Conservation (phyloP, 306 rosid genomes). For the Rosa lucieae region DNA sequence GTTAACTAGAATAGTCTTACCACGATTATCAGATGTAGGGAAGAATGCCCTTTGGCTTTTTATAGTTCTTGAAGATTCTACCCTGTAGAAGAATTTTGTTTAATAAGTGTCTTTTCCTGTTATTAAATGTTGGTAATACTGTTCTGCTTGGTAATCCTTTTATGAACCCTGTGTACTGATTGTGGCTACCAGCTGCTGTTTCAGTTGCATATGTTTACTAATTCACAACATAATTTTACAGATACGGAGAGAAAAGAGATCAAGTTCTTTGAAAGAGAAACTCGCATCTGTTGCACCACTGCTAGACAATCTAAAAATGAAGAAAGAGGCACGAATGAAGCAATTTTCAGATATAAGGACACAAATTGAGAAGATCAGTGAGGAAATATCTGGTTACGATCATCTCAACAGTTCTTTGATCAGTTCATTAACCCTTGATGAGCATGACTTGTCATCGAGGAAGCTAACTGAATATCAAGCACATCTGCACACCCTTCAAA, state of each 20-base stretch:
- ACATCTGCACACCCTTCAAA: constrained; percentile 74
- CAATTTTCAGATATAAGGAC: constrained; percentile 70
- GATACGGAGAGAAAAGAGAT: constrained; percentile 71
- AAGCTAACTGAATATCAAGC: constrained; percentile 82
- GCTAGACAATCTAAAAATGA: constrained; percentile 70
- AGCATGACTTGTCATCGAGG: constrained; percentile 77
- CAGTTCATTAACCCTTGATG: constrained; percentile 43
- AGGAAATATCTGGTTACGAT: constrained; percentile 73
- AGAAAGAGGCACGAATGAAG: constrained; percentile 76
- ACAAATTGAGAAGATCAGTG: constrained; percentile 83
- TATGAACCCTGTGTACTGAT: background rate
- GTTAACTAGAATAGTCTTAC: background rate
- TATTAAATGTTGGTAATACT: background rate
- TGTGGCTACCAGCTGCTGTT: background rate
- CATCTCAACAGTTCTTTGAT: constrained; percentile 31
- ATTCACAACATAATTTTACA: constrained; percentile 29
- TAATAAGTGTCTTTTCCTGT: background rate
- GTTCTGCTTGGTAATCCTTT: background rate
- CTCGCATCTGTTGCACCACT: constrained; percentile 84
- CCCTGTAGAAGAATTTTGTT: background rate
- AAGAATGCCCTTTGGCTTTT: background rate
- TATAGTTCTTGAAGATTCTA: background rate
- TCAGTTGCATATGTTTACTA: background rate
- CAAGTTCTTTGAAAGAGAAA: constrained; percentile 74
- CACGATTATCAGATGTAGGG: background rate